Evolutionary conservation across 2,329 filamentous ascomycete species (phyloP), one percentile per base, ranked within the genome.

Genomic region (Pezicula carpinea): DNA sequence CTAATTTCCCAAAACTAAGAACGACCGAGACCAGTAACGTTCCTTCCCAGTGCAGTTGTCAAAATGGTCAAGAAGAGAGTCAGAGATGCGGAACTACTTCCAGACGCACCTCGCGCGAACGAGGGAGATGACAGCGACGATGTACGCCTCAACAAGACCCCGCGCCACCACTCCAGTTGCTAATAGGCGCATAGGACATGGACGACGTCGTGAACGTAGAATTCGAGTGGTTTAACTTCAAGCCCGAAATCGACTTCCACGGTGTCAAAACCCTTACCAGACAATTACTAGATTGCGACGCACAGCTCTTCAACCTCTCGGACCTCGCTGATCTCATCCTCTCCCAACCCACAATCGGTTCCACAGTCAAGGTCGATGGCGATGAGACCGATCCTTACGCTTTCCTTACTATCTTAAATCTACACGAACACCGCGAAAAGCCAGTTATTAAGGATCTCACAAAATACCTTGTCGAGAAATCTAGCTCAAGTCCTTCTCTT

Each of bases 171-270:
- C 3, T 23, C 8, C 22, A 32, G 14, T 46, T 40, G 33, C 49
- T 54, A 17, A 51, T 14, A 32, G 26, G 18, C 6, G 5, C 31
- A 5, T 46, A 95, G 88, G 89, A 96, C 61, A 86, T 90, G 62
- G 87, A 96, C 26, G 26, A 29, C 64, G 86, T 92, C 66, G 82
- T 99, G 55, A 85, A 97, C 64, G 90, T 97, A 48, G 92, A 97
- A 56, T 99, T 99, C 62, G 93, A 99, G 72, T 97, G 90, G 87
- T 99, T 97, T 73, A 95, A 96, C 69, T 95, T 92, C 53, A 85
- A 93, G 59, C 77, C 87, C 2, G 82, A 87, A 6, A 78, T 95
- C 59, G 93, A 99, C 68, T 97, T 97, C 68, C 92, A 97, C 69
- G 93, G 93, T 49, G 80, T 95, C 59, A 96, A 96, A 68, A 85